These are phyloP conservation scores for Cardamine occulta DNA, from an alignment of 345 rosid genomes.

Conservation along the genomic window DNA sequence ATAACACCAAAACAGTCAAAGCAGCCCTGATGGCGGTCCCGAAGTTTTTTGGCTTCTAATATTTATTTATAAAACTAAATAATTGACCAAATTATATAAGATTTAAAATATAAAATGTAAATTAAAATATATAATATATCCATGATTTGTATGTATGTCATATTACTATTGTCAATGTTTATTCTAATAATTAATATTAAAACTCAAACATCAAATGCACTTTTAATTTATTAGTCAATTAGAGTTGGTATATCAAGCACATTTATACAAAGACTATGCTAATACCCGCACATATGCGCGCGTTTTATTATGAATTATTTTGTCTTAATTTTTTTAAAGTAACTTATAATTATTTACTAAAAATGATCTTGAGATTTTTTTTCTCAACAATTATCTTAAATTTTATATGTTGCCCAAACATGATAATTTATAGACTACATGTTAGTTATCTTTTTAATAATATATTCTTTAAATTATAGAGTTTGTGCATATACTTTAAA, in stretches of 20 bases:
- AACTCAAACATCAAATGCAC: neutral
- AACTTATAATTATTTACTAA: no score
- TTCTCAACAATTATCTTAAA: no score
- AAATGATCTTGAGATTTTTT: no score
- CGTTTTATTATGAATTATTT: no score
- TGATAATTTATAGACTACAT: no score
- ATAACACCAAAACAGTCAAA: slow-evolving; percentile 10
- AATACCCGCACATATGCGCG: no score
- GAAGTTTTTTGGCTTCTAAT: neutral
- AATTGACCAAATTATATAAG: neutral
- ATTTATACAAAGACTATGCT: no score
- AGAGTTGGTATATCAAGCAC: neutral
- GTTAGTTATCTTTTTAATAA: no score
- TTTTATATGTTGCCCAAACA: no score
- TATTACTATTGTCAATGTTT: neutral
- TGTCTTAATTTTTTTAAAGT: no score
- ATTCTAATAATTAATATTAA: neutral
- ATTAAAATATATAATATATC: neutral
- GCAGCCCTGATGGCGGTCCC: slow-evolving; percentile 18
- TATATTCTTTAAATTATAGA: no score
- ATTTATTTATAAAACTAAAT: neutral
- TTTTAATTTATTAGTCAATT: neutral
- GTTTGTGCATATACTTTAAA: no score
- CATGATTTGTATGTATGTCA: neutral
- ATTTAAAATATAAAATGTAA: neutral